phyloP scores from a whole-genome alignment of 148 eudicot genomes.

The Mesembryanthemum crystallinum region DNA sequence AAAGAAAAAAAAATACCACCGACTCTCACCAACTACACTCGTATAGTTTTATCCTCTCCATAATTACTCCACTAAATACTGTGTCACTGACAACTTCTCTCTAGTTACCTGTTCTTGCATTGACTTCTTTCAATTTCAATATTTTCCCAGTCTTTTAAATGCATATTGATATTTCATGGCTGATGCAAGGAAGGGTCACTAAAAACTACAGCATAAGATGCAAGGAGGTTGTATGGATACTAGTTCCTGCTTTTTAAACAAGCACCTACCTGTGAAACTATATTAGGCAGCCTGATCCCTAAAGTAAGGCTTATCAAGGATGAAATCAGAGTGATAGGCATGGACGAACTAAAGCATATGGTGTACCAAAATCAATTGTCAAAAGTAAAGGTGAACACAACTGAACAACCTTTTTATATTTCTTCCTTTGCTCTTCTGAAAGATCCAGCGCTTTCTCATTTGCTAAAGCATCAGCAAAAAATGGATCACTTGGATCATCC shows the following conservation, averaged over 20 bases:
- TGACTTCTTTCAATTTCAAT: neutral
- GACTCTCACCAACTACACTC: neutral
- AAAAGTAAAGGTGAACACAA: neutral
- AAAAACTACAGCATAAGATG: neutral
- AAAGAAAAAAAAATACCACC: neutral
- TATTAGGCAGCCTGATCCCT: neutral
- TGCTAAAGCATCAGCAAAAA: constrained; percentile 83
- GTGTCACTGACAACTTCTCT: neutral
- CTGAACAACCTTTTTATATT: constrained; percentile 66
- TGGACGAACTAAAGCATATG: neutral
- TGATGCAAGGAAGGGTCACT: neutral
- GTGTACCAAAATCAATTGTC: neutral
- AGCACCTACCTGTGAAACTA: neutral
- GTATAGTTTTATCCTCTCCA: too few species aligned
- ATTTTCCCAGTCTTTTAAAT: neutral
- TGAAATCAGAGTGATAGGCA: neutral
- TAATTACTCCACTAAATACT: neutral
- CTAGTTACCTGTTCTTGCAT: constrained; percentile 4
- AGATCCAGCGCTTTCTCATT: constrained; percentile 69
- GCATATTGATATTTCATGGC: neutral
- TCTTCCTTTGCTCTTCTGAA: constrained; percentile 73
- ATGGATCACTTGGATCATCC: constrained; percentile 62
- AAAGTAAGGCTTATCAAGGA: neutral
- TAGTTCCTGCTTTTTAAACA: neutral
- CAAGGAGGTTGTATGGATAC: neutral